Percentiles rank a stretch among this genome's conserved stretches.
Evolutionary conservation across 2,329 filamentous ascomycete genomes (phyloP).

Genomic region (Mariannaea elegans): DNA sequence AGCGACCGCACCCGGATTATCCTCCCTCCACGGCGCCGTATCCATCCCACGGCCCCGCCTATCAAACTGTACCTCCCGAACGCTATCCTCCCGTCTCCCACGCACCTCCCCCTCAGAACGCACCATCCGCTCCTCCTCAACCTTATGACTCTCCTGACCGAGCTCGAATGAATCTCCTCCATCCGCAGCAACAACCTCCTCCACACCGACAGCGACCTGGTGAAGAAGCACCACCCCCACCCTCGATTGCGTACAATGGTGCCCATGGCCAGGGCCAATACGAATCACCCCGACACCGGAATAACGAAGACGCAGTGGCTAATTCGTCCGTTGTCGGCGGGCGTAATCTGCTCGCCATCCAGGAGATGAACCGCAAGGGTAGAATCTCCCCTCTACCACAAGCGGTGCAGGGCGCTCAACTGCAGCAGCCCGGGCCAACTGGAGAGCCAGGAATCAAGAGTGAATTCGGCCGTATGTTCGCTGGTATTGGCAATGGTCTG

Average conservation of each 20-base stretch:
- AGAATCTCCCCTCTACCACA: conserved; percentile 89
- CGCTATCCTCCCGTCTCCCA: conserved; percentile 48
- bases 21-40: conserved; percentile 53
- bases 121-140: conserved; percentile 39
- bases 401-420: conserved; percentile 91
- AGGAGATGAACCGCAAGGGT: conserved; percentile 82
- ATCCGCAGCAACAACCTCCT: conserved; percentile 47
- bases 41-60: conserved; percentile 42
- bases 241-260: conserved; percentile 59
- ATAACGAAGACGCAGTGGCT: conserved; percentile 63
- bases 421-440: conserved; percentile 78
- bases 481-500: conserved; percentile 78
- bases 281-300: conserved; percentile 50
- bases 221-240: conserved; percentile 61
- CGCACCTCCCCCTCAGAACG: conserved; percentile 43
- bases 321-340: conserved; percentile 62
- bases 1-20: conserved; percentile 58
- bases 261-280: conserved; percentile 51
- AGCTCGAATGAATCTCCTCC: conserved; percentile 52
- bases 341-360: conserved; percentile 78
- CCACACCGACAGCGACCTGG: conserved; percentile 51
- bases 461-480: conserved; percentile 94
- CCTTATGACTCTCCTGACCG: conserved; percentile 62
- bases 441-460: conserved; percentile 92
- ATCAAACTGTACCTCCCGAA: conserved; percentile 44